Evolutionary conservation across 257 asterid genomes (phyloP).

Genomic region (Linderniella brevidens): DNA sequence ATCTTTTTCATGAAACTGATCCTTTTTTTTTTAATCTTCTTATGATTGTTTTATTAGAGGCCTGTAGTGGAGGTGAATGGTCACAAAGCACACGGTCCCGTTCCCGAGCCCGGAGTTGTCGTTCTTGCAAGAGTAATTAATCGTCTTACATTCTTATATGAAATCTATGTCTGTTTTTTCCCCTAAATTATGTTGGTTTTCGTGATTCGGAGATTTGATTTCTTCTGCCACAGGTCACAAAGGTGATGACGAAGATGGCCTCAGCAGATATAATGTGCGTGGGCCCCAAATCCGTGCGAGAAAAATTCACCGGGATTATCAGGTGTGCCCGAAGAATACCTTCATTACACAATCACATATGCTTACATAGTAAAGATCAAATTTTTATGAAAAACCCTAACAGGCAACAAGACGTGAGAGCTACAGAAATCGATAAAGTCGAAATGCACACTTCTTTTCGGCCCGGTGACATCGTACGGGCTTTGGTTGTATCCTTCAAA

Average conservation of each 20-base stretch:
- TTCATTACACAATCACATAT: background rate
- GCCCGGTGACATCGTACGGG: conserved; percentile 77
- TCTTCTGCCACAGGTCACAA: conserved; percentile 54
- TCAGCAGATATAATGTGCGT: conserved; percentile 77
- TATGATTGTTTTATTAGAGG: conserved; percentile 30
- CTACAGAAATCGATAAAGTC: conserved; percentile 93
- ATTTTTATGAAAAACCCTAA: conserved; percentile 2
- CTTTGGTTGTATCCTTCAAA: conserved; percentile 66
- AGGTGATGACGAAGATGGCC: conserved; percentile 87
- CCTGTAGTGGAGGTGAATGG: conserved; percentile 75
- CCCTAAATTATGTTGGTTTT: background rate
- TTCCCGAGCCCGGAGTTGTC: conserved; percentile 72
- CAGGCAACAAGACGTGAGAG: conserved; percentile 98
- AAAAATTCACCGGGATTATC: conserved; percentile 69
- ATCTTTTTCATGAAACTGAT: background rate
- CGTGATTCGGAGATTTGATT: conserved; percentile 1
- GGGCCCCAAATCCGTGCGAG: conserved; percentile 71
- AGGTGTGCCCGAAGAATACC: too few relatives aligned
- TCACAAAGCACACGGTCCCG: conserved; percentile 85
- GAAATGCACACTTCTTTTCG: conserved; percentile 79
- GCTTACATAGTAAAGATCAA: background rate
- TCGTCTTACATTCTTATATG: conserved; percentile 2
- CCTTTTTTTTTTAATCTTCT: conserved; percentile 13
- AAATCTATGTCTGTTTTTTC: background rate
- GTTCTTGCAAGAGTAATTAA: conserved; percentile 76